Percentiles rank a stretch among this genome's conserved stretches.
phyloP scores from a whole-genome alignment of 495 filamentous ascomycete species.

The Podospora comata region DNA sequence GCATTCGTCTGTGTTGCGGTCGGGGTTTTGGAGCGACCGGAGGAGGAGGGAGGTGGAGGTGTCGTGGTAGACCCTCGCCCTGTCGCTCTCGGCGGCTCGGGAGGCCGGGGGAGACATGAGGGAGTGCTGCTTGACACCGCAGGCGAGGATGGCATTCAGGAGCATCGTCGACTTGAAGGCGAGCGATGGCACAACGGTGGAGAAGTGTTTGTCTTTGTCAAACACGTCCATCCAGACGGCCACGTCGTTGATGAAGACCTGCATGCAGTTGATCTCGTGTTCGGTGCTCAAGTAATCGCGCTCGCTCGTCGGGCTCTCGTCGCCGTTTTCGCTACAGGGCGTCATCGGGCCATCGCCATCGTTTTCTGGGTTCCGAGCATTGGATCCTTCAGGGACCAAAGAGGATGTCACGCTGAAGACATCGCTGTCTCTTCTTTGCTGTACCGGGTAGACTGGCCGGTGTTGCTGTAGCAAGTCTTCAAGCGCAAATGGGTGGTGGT shows the following conservation, averaged over 20 bases:
- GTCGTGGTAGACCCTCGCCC: conserved; percentile 78
- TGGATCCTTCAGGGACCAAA: conserved; percentile 4
- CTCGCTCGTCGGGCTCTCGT: conserved; percentile 23
- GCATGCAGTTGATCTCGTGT: conserved; percentile 81
- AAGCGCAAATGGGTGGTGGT: neutral
- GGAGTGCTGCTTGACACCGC: conserved; percentile 77
- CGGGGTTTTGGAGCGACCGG: conserved; percentile 69
- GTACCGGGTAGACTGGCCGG: neutral
- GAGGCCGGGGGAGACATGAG: conserved; percentile 55
- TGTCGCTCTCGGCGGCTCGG: conserved; percentile 65
- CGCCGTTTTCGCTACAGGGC: conserved; percentile 46
- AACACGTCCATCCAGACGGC: conserved; percentile 93
- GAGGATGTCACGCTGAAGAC: conserved; percentile 1
- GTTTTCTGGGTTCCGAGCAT: conserved; percentile 20
- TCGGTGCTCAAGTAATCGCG: conserved; percentile 61
- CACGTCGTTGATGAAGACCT: conserved; percentile 87
- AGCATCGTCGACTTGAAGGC: conserved; percentile 83
- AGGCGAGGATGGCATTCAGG: conserved; percentile 86
- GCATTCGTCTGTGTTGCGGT: conserved; percentile 79
- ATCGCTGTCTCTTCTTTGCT: neutral
- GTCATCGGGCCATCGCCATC: conserved; percentile 44
- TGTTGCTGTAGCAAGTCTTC: neutral
- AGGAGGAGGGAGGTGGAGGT: conserved; percentile 73
- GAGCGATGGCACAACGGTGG: conserved; percentile 73
- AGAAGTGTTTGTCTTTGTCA: conserved; percentile 87